A percentile compares a stretch with the other conserved stretches of the same genome.
Evolutionary conservation across 2,329 filamentous ascomycete species (phyloP).

Genomic region (Immersiporthe knoxdaviesiana): DNA sequence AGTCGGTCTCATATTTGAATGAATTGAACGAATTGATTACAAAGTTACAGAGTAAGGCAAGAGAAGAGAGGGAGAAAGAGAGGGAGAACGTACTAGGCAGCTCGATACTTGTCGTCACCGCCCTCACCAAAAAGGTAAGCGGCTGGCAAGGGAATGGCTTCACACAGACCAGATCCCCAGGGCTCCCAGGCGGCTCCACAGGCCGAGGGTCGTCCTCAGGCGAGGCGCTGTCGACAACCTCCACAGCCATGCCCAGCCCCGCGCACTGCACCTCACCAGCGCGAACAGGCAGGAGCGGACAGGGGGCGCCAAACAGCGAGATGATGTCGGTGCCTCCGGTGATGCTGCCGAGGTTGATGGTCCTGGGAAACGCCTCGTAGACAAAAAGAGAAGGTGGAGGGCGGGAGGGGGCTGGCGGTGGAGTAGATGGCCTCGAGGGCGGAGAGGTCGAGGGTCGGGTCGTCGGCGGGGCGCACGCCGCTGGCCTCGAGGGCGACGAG

Average conservation of each 20-base stretch:
- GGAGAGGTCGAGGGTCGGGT: constrained; percentile 60
- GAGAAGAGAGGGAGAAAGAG: neutral
- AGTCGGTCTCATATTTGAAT: too few relatives aligned
- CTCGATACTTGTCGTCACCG: constrained; percentile 76
- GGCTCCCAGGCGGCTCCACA: constrained; percentile 60
- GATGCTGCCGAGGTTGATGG: constrained; percentile 88
- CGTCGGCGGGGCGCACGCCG: constrained; percentile 60
- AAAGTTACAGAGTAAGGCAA: too few relatives aligned
- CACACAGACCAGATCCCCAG: constrained; percentile 87
- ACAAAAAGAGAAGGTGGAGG: constrained; percentile 93
- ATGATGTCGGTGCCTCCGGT: constrained; percentile 97
- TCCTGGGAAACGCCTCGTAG: constrained; percentile 77
- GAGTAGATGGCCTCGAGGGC: constrained; percentile 86
- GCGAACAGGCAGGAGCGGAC: constrained; percentile 72
- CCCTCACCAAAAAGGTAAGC: constrained; percentile 80
- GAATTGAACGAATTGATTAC: too few relatives aligned
- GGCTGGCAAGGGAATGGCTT: constrained; percentile 90
- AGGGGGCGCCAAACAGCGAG: constrained; percentile 88
- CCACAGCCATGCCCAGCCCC: constrained; percentile 78
- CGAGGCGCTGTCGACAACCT: constrained; percentile 59
- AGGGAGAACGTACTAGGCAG: constrained; percentile 61
- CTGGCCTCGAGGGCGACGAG: constrained; percentile 88
- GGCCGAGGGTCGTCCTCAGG: constrained; percentile 53
- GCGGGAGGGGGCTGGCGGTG: constrained; percentile 88
- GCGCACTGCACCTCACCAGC: constrained; percentile 77